Percentiles rank a stretch among this genome's conserved stretches.
phyloP scores from a whole-genome alignment of 1,284 basidiomycete genomes.

The Apiotrichum mycotoxinovorans region DNA sequence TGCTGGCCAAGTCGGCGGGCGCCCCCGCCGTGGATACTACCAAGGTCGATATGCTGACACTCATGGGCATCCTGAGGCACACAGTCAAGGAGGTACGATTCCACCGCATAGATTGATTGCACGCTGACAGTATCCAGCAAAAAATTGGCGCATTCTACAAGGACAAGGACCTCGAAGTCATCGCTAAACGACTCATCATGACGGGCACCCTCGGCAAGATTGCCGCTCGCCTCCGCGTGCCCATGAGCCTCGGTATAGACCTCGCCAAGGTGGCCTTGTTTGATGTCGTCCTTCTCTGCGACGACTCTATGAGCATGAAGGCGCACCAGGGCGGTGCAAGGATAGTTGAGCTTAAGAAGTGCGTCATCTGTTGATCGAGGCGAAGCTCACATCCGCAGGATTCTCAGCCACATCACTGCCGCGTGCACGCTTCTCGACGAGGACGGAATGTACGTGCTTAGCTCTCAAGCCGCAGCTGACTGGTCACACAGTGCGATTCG shows the following conservation, averaged over 20 bases:
- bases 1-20: background rate
- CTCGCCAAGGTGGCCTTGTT: slow-evolving; percentile 49
- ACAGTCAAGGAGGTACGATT: slow-evolving; percentile 1
- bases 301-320: slow-evolving; percentile 50
- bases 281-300: slow-evolving; percentile 47
- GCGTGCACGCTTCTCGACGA: slow-evolving; percentile 7
- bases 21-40: background rate
- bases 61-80: background rate
- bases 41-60: background rate
- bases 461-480: background rate
- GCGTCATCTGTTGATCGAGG: background rate
- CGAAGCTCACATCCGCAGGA: background rate
- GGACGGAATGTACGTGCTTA: slow-evolving; percentile 2
- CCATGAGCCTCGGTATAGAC: slow-evolving; percentile 50
- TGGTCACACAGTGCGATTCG: slow-evolving; percentile 32
- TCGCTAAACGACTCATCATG: background rate
- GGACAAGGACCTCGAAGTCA: slow-evolving; percentile 3
- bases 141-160: slow-evolving; percentile 1
- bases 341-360: slow-evolving; percentile 39
- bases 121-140: background rate
- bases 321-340: slow-evolving; percentile 45
- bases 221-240: slow-evolving; percentile 23
- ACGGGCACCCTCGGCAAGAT: background rate
- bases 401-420: background rate
- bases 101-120: no score